These are phyloP conservation scores for Fusarium xylarioides DNA, from an alignment of 2,329 filamentous ascomycete species.

Conservation along the genomic window DNA sequence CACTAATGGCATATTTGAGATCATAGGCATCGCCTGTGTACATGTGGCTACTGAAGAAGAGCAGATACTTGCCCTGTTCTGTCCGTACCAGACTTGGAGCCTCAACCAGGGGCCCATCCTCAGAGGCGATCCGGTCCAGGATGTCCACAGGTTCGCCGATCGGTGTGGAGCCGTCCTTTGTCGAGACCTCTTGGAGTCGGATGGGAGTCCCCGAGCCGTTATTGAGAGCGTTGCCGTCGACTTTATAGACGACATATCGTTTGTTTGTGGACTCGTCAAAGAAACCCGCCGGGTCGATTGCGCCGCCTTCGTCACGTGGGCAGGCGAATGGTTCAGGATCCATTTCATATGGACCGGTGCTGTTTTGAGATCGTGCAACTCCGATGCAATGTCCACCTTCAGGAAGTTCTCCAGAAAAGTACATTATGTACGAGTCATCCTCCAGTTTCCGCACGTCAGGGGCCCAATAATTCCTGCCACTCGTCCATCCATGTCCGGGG, in stretches of 20 bases:
- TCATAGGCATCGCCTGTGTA: constrained; percentile 64
- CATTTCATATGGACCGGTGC: constrained; percentile 63
- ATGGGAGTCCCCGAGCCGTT: constrained; percentile 61
- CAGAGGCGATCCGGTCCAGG: constrained; percentile 51
- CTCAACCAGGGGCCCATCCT: constrained; percentile 67
- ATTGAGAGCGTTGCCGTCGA: constrained; percentile 68
- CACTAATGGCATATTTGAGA: constrained; percentile 65
- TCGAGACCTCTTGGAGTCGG: constrained; percentile 62
- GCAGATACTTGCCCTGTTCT: constrained; percentile 60
- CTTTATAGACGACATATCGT: constrained; percentile 71
- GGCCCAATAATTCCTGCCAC: constrained; percentile 65
- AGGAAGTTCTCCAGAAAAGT: constrained; percentile 63
- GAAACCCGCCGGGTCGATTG: constrained; percentile 71
- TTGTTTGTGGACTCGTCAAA: constrained; percentile 59
- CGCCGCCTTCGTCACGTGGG: constrained; percentile 61
- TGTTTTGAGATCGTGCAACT: constrained; percentile 57
- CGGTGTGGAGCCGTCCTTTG: constrained; percentile 60
- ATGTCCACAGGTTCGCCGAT: constrained; percentile 60
- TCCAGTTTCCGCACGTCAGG: constrained; percentile 64
- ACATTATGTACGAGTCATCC: constrained; percentile 66
- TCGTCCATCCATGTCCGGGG: constrained; percentile 64
- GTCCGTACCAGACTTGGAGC: constrained; percentile 64
- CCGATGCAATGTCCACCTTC: constrained; percentile 66
- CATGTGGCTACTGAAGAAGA: constrained; percentile 71
- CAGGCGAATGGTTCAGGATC: constrained; percentile 61